A percentile compares a stretch with the other conserved stretches of the same genome.
phyloP scores from a whole-genome alignment of 257 asterid genomes.

The Vinca minor region DNA sequence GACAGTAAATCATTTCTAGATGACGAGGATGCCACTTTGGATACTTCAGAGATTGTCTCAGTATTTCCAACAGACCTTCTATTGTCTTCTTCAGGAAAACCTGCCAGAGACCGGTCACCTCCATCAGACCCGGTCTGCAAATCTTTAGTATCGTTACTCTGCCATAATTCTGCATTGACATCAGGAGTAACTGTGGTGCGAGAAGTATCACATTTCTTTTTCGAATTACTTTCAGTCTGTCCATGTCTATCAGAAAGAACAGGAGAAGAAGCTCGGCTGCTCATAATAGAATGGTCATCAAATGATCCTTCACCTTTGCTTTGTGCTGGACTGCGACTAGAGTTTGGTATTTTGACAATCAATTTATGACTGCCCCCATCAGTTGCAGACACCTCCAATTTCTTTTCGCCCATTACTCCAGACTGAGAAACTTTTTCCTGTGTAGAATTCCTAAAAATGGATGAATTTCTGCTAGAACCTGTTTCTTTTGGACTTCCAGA shows the following conservation, averaged over 20 bases:
- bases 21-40: slow-evolving; percentile 15
- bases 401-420: slow-evolving; percentile 34
- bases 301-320: slow-evolving; percentile 28
- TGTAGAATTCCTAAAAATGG: slow-evolving; percentile 33
- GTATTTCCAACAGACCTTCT: slow-evolving; percentile 21
- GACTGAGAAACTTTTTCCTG: slow-evolving; percentile 46
- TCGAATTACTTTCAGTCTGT: slow-evolving; percentile 18
- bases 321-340: slow-evolving; percentile 36
- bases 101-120: slow-evolving; percentile 29
- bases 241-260: slow-evolving; percentile 29
- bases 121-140: slow-evolving; percentile 24
- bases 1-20: slow-evolving; percentile 22
- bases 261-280: slow-evolving; percentile 39
- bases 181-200: slow-evolving; percentile 19
- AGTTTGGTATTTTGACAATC: slow-evolving; percentile 65
- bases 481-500: slow-evolving; percentile 53
- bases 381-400: slow-evolving; percentile 29
- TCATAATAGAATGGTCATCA: slow-evolving; percentile 31
- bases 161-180: slow-evolving; percentile 26
- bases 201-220: slow-evolving; percentile 25
- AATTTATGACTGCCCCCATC: slow-evolving; percentile 58
- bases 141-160: slow-evolving; percentile 26
- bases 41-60: slow-evolving; percentile 22
- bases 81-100: slow-evolving; percentile 22
- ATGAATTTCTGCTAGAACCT: slow-evolving; percentile 37